phyloP scores from a whole-genome alignment of 257 asterid species.

The Solanum clarkiae region DNA sequence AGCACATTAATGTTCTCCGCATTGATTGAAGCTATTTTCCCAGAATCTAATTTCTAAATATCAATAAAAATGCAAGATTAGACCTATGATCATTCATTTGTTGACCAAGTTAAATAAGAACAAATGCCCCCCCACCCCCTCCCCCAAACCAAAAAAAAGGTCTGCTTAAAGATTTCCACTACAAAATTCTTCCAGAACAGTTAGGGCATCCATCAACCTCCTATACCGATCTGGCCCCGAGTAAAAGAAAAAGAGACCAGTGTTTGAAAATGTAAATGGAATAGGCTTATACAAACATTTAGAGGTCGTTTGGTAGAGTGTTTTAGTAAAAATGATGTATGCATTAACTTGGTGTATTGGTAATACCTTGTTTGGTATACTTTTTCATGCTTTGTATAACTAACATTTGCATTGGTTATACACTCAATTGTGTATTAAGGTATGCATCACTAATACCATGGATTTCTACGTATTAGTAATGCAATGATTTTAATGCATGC shows the following conservation, averaged over 20 bases:
- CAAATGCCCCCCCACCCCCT: neutral
- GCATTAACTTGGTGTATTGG: no score
- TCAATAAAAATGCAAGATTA: neutral
- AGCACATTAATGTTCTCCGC: constrained; percentile 45
- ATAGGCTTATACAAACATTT: neutral
- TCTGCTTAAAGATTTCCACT: neutral
- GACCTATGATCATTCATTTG: neutral
- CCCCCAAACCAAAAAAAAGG: neutral
- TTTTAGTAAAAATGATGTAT: no score
- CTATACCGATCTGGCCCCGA: neutral
- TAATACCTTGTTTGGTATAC: no score
- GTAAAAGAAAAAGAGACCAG: neutral
- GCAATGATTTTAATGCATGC: no score
- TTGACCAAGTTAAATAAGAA: neutral
- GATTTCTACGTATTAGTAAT: no score
- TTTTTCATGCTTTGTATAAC: no score
- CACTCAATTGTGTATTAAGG: no score
- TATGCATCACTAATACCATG: no score
- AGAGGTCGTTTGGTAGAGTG: no score
- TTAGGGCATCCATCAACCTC: neutral
- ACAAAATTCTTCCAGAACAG: neutral
- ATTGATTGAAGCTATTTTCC: constrained; percentile 32
- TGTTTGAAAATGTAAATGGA: neutral
- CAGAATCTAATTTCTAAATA: constrained; percentile 49
- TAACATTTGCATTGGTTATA: no score